Evolutionary conservation across 2,329 filamentous ascomycete genomes (phyloP).

Genomic region (Metarhizium humberi): DNA sequence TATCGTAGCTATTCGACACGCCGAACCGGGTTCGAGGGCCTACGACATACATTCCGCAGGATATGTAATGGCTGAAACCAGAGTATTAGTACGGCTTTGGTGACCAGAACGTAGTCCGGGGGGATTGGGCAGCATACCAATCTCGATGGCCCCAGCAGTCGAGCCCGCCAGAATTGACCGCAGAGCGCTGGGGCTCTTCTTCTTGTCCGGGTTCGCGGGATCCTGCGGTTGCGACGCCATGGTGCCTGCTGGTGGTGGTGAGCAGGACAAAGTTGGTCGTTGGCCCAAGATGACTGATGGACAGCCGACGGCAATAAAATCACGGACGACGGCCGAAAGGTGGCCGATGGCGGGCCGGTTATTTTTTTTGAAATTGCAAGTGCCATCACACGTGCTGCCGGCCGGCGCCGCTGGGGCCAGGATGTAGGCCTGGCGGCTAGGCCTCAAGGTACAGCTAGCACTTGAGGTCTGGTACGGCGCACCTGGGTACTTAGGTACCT

Average conservation of each 20-base stretch:
- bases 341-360: not conserved
- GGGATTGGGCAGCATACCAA: slow-evolving; percentile 45
- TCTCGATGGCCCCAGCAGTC: slow-evolving; percentile 90
- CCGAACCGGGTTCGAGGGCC: not conserved
- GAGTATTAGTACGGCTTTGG: slow-evolving; percentile 11
- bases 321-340: not conserved
- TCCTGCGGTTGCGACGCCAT: slow-evolving; percentile 21
- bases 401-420: no score
- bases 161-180: slow-evolving; percentile 88
- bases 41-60: slow-evolving; percentile 74
- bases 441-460: no score
- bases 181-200: slow-evolving; percentile 61
- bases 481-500: no score
- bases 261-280: not conserved
- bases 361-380: no score
- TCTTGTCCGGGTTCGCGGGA: slow-evolving; percentile 17
- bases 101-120: not conserved
- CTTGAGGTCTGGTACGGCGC: no score
- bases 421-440: no score
- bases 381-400: no score
- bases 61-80: slow-evolving; percentile 65
- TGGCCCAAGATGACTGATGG: not conserved
- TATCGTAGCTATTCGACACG: not conserved
- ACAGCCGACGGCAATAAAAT: not conserved
- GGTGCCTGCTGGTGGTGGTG: slow-evolving; percentile 4